Evolutionary conservation across 768 basidiomycete species (phyloP), one percentile per base, ranked within the genome.

Genomic region (Psilocybe cubensis): DNA sequence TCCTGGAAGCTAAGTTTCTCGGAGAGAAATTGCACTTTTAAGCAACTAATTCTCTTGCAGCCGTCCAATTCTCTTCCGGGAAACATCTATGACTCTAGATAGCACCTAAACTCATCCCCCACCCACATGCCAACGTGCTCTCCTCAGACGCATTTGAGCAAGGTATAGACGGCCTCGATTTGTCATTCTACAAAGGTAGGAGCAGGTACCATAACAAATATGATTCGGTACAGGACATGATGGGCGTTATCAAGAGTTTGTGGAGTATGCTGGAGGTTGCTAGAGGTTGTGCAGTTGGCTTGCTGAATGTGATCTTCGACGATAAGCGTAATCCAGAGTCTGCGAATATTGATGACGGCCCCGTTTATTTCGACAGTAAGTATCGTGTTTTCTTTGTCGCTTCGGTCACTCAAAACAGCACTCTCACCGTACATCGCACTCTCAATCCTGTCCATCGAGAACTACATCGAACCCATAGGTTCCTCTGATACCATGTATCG

Each of bases 261-360:
- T 94, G 91, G 91, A 79, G 84, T 2, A 90, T 92, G 87, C 82
- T 94, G 82, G 89, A 93, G 59, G 77, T 79, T 1, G 74, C 84
- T 0, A 71, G 77, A 48, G 83, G 78, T 3, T 83, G 85, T 0
- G 89, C 86, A 7, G 45, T 78, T 6, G 76, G 76, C 2, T 70
- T 94, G 27, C 72, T 88, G 23, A 81, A 87, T 41, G 71, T 74
- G 27, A 48, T 58, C 10, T 38, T 45, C 33, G 56, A 46, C 23
- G 43, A 58, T 14, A 40, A 45, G 49, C 25, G 40, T 14, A 18
- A 52, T 28, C 35, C 2, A 11, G 54, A 58, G 18, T 14, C 52
- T 4, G 54, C 52, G 0, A 66, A 69, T 2, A 61, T 65, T 3
- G 71, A 69, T 27, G 68, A 70, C 44, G 67, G 73, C 2, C 73